Evolutionary conservation across 768 basidiomycete genomes (phyloP).

Genomic region (Trametes villosa): DNA sequence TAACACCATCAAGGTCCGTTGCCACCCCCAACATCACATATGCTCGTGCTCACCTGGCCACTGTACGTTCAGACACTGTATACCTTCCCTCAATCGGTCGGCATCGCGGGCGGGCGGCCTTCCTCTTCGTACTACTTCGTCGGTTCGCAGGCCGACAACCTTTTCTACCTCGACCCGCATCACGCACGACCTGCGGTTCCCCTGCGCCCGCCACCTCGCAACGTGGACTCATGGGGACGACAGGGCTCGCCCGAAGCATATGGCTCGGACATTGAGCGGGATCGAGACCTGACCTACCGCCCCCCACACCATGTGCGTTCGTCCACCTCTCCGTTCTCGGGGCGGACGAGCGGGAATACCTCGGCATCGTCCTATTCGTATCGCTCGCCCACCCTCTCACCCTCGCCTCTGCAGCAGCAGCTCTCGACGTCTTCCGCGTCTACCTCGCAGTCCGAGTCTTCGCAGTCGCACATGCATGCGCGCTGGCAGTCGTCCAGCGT

Average conservation of each 20-base stretch:
- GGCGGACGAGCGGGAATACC: slow-evolving; percentile 31
- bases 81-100: slow-evolving; percentile 93
- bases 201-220: slow-evolving; percentile 54
- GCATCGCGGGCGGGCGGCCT: slow-evolving; percentile 95
- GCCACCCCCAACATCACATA: slow-evolving; percentile 13
- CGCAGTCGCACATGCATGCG: slow-evolving; percentile 31
- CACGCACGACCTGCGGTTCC: slow-evolving; percentile 79
- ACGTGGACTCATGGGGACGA: slow-evolving; percentile 17
- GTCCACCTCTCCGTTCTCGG: slow-evolving; percentile 32
- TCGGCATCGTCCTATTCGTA: slow-evolving; percentile 49
- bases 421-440: slow-evolving; percentile 50
- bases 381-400: slow-evolving; percentile 56
- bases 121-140: slow-evolving; percentile 99
- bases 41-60: neutral
- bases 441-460: slow-evolving; percentile 38
- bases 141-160: slow-evolving; percentile 84
- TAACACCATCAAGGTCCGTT: slow-evolving; percentile 71
- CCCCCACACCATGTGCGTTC: slow-evolving; percentile 31
- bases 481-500: slow-evolving; percentile 38
- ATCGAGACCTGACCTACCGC: slow-evolving; percentile 24
- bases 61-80: slow-evolving; percentile 67
- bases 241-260: slow-evolving; percentile 32
- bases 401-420: slow-evolving; percentile 69
- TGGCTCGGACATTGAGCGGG: slow-evolving; percentile 27
- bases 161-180: slow-evolving; percentile 84